Evolutionary conservation across 1,139 yeast genomes (phyloP), one percentile per base, ranked within the genome.

Genomic region (Magnusiomyces tetraspermus): DNA sequence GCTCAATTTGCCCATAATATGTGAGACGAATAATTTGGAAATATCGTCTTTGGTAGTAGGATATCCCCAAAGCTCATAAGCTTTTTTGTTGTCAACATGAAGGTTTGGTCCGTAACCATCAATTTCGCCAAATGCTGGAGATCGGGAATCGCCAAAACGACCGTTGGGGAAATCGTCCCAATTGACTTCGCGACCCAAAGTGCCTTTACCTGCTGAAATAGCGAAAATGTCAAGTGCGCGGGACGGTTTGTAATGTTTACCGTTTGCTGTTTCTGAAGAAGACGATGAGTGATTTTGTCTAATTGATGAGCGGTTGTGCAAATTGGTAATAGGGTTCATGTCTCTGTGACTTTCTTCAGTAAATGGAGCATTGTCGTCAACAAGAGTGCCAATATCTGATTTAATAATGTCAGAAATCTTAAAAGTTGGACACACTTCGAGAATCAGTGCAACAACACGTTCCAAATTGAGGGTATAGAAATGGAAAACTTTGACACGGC

Each of bases 161-260:
- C 98, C 98, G 66, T 92, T 92, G 19, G 97, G 95, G 68, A 88
- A 92, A 64, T 92, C 98, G 72, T 92, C 98, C 98, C 98, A 92
- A 2, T 94, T 87, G 10, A 96, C 97, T 67, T 87, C 95, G 59
- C 90, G 81, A 26, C 96, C 96, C 46, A 87, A 67, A 1, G 85
- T 79, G 45, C 96, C 96, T 59, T 85, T 83, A 49, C 96, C 96
- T 26, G 85, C 77, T 52, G 94, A 84, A 41, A 87, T 87, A 6
- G 90, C 87, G 46, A 85, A 73, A 51, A 85, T 75, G 1, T 78
- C 78, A 59, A 79, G 78, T 57, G 80, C 76, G 1, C 78, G 72
- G n/a, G 36, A 38, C 1, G 68, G 52, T 23, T 49, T 56, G 33
- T 6, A 28, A 13, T 43, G 50, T 10, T 49, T 52, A 21, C 51